phyloP scores from a whole-genome alignment of 1,284 basidiomycete genomes.

The Rhodotorula sp. region DNA sequence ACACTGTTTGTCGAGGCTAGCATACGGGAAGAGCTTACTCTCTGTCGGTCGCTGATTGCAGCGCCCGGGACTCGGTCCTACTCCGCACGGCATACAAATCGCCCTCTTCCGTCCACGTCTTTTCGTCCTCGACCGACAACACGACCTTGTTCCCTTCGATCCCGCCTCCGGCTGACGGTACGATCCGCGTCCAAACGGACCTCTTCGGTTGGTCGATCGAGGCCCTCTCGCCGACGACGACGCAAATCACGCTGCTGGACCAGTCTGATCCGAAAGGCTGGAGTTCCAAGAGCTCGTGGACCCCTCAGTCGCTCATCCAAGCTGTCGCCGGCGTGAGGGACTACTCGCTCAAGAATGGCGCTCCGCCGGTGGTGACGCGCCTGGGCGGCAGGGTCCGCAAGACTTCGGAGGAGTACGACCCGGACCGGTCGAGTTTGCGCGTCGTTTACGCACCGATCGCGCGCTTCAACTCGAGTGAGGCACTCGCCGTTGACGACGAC shows the following conservation, averaged over 20 bases:
- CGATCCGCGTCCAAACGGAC: constrained; percentile 91
- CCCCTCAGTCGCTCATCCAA: constrained; percentile 76
- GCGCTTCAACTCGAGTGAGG: too few species aligned
- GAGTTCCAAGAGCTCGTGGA: constrained; percentile 84
- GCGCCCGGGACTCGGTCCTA: constrained; percentile 83
- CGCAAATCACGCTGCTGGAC: constrained; percentile 88
- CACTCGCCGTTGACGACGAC: neutral
- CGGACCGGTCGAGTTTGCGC: constrained; percentile 76
- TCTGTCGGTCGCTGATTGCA: constrained; percentile 47
- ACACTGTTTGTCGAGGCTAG: constrained; percentile 6
- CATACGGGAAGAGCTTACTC: neutral
- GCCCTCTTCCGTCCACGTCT: constrained; percentile 89
- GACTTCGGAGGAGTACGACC: constrained; percentile 68
- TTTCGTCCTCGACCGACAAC: constrained; percentile 92
- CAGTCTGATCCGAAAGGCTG: constrained; percentile 97
- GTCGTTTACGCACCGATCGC: constrained; percentile 70
- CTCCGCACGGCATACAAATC: constrained; percentile 97
- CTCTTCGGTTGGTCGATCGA: constrained; percentile 97
- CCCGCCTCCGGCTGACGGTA: constrained; percentile 66
- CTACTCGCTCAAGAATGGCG: constrained; percentile 80
- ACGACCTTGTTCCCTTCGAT: constrained; percentile 77
- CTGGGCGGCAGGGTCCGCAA: constrained; percentile 75
- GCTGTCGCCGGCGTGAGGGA: constrained; percentile 52
- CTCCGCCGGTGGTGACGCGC: constrained; percentile 83
- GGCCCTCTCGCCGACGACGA: constrained; percentile 89